Evolutionary conservation across 441 rosid genomes (phyloP).

Genomic region (Erodium moschatum): DNA sequence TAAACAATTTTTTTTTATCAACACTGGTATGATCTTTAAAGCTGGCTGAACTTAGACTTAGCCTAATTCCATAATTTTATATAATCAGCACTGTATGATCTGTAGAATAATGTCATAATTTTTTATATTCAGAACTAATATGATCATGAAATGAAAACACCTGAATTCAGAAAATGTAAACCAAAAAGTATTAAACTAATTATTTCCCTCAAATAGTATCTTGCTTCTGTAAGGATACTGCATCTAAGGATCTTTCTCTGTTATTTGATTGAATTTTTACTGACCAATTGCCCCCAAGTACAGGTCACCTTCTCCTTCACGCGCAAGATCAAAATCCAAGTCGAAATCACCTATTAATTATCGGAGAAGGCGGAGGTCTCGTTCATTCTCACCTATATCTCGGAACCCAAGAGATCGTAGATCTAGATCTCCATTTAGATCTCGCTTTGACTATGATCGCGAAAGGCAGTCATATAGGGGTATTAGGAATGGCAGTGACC

Average conservation of each 20-base stretch:
- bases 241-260: background rate
- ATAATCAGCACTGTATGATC: no score
- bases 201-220: background rate
- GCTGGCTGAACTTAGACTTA: background rate
- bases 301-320: slow-evolving; percentile 67
- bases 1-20: background rate
- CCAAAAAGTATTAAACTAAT: background rate
- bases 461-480: slow-evolving; percentile 48
- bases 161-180: background rate
- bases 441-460: slow-evolving; percentile 46
- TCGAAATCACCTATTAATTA: slow-evolving; percentile 64
- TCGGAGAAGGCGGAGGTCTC: slow-evolving; percentile 55
- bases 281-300: slow-evolving; percentile 22
- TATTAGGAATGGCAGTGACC: slow-evolving; percentile 39
- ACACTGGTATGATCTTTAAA: background rate
- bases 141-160: background rate
- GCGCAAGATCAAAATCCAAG: slow-evolving; percentile 63
- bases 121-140: no score
- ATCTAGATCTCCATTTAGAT: slow-evolving; percentile 64
- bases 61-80: no score
- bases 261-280: background rate
- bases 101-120: no score
- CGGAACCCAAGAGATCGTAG: slow-evolving; percentile 53
- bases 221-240: background rate
- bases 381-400: slow-evolving; percentile 56